phyloP scores from a whole-genome alignment of 2,329 filamentous ascomycete species.

The Talaromyces sp. region DNA sequence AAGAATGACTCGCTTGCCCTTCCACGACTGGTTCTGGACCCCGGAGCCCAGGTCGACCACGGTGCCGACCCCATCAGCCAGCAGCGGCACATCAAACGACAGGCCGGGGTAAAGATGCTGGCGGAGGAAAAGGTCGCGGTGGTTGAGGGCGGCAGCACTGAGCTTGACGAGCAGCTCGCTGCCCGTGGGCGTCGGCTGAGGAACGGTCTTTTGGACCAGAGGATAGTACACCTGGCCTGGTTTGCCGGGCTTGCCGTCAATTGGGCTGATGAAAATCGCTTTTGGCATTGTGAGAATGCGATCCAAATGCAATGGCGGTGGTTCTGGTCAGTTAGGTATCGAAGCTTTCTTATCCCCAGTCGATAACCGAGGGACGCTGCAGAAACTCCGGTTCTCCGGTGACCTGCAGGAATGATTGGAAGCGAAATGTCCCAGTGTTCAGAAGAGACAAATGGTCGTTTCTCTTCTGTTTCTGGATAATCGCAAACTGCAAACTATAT shows the following conservation, averaged over 20 bases:
- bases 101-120: constrained; percentile 86
- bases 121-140: constrained; percentile 90
- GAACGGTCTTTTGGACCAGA: constrained; percentile 51
- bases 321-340: neutral
- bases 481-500: no score
- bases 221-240: constrained; percentile 73
- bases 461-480: neutral
- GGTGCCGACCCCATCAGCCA: constrained; percentile 75
- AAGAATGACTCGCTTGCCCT: constrained; percentile 66
- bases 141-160: constrained; percentile 78
- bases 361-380: neutral
- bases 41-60: constrained; percentile 60
- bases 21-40: constrained; percentile 49
- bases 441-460: neutral
- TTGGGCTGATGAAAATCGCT: constrained; percentile 38
- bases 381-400: neutral
- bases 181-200: constrained; percentile 57
- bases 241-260: constrained; percentile 62
- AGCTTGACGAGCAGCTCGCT: constrained; percentile 70
- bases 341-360: neutral
- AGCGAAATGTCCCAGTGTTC: neutral
- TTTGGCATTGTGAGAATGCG: constrained; percentile 34
- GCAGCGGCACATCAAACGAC: constrained; percentile 69
- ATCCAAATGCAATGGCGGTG: neutral
- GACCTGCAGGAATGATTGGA: neutral